Evolutionary conservation across 805 yeast genomes (phyloP), one percentile per base, ranked within the genome.

Genomic region (Tetrapisispora fleetii): DNA sequence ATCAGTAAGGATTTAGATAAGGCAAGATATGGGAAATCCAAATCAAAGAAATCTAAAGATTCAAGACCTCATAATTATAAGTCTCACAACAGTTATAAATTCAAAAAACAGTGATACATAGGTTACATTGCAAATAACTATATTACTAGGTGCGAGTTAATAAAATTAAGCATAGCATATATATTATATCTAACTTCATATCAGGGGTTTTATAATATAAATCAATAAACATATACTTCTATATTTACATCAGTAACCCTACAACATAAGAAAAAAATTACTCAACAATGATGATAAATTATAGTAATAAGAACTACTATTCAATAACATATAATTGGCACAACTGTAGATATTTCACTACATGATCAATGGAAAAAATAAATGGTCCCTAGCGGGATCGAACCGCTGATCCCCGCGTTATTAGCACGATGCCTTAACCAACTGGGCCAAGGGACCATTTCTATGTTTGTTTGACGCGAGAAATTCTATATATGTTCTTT

Each of bases 391-490:
- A 56, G 61, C 61, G 55, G 61, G 61, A 57, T 57, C 61, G 61
- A 57, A 57, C 61, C 55, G 61, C 61, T 56, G 61, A 57, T 57
- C 61, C 58, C 58, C 55, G 61, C 59, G 61, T 56, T 58, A 58
- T 58, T 58, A 58, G 62, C 62, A 58, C 62, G 55, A 56, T 55
- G 62, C 62, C 62, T 58, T 58, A 58, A 58, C 62, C 62, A 58
- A 58, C 62, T 58, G 62, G 62, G 62, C 62, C 62, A 58, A 58
- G 62, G 52, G 58, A 58, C 57, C 62, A 38, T 27, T 28, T 24
- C 19, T 18, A 8, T n/a, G n/a, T n/a, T n/a, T n/a, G n/a, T n/a
- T n/a, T n/a, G n/a, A n/a, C n/a, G n/a, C n/a, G n/a, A n/a, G n/a
- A n/a, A n/a, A n/a, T n/a, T n/a, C n/a, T n/a, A n/a, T n/a, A n/a